Evolutionary conservation across 148 eudicot genomes (phyloP).

Genomic region (Camellia granthamiana): DNA sequence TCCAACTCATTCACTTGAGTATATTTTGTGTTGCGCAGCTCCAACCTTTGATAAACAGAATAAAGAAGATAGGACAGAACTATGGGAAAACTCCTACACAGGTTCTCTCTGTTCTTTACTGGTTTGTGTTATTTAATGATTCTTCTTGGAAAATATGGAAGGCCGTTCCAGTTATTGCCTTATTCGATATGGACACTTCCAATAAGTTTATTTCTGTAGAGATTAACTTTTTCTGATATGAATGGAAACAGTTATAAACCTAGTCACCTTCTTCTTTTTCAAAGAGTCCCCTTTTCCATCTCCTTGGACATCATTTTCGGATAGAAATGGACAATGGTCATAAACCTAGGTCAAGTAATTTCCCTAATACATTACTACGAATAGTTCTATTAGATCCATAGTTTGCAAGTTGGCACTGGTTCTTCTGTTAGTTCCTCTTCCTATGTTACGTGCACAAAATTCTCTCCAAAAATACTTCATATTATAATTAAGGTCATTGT

Average conservation of each 20-base stretch:
- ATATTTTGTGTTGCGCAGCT: conserved; percentile 51
- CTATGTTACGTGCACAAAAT: neutral
- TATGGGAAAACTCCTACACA: conserved; percentile 77
- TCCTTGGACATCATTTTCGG: too few species aligned
- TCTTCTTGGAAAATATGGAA: too few species aligned
- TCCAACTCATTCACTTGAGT: neutral
- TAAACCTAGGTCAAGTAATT: neutral
- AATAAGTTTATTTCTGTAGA: too few species aligned
- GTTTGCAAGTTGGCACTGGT: neutral
- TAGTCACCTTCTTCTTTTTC: too few species aligned
- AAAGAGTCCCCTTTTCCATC: too few species aligned
- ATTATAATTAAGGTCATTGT: neutral
- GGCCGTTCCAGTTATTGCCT: too few species aligned
- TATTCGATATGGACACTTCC: too few species aligned
- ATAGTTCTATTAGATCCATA: neutral
- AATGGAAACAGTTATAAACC: too few species aligned
- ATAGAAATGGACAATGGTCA: neutral
- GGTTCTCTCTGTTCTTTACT: conserved; percentile 33
- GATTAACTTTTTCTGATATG: too few species aligned
- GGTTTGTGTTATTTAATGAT: neutral
- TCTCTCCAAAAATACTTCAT: neutral
- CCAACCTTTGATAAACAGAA: conserved; percentile 76
- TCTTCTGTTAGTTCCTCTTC: neutral
- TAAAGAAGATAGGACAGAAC: conserved; percentile 75
- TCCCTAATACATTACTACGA: neutral